Conservation (phyloP, 2,329 filamentous ascomycete species). For the Graphiopsis chlorocephala region DNA sequence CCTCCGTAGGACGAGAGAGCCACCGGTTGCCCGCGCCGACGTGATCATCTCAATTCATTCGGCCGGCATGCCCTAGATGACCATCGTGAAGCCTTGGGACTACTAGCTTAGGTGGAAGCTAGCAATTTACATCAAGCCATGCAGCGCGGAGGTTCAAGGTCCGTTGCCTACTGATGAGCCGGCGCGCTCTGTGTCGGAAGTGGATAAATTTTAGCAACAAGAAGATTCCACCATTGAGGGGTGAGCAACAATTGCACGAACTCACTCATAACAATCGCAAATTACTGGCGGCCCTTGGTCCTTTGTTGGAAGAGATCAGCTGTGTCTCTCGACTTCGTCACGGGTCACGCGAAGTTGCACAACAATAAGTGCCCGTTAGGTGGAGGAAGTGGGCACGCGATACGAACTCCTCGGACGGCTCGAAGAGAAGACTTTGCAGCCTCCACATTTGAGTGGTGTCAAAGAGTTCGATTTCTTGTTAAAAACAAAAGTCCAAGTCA, state of each 20-base stretch:
- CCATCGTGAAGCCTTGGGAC: neutral
- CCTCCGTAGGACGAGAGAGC: neutral
- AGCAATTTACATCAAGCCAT: neutral
- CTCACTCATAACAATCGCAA: neutral
- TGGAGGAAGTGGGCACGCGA: neutral
- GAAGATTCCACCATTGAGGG: neutral
- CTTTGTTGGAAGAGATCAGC: neutral
- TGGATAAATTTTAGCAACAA: neutral
- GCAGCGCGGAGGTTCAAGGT: conserved; percentile 1
- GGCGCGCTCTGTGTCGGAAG: neutral
- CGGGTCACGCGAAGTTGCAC: neutral
- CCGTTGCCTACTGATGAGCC: neutral
- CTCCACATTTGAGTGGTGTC: neutral
- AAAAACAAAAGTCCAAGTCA: neutral
- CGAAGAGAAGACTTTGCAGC: neutral
- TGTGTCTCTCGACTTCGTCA: neutral
- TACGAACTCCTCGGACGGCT: neutral
- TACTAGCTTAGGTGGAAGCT: neutral
- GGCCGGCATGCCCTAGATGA: neutral
- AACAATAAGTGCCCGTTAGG: neutral
- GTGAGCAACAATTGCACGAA: neutral
- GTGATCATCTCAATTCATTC: neutral
- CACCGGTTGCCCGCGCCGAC: neutral
- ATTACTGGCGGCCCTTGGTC: neutral
- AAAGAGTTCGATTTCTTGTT: neutral